Base-by-base conservation (phyloP, 169 alveolate species). In the Plasmodium cynomolgi region DNA sequence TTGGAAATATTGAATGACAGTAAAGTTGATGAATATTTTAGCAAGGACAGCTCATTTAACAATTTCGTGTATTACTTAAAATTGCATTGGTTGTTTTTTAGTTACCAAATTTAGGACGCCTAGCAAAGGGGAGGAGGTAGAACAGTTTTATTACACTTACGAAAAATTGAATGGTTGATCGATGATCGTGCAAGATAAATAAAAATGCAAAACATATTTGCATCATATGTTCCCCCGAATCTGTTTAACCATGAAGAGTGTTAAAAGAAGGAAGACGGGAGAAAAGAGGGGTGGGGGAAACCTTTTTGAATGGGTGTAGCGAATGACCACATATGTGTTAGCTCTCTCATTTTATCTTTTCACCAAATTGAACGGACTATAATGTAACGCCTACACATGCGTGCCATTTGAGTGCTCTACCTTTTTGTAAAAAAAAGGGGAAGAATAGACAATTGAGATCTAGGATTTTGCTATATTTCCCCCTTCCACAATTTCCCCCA, bases 1-100 rank as follows among this genome's bases (percentile, higher is more conserved):
- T 91, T 96, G 50, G 97, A 96, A 82, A 81, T 96, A 39, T 85
- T 96, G 62, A 93, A 94, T 73, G 96, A 95, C 26, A 50, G 71
- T 54, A 86, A 86, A 20, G 50, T 79, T 37, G 39, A 86, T 86
- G 81, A 75, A 79, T 86, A 86, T 86, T 77, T 86, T 56, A 86
- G 44, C 68, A 56, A 75, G 41, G 41, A 79, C 6, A 86, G 39
- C 81, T 86, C 93, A 41, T 86, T 86, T 86, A 75, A 50, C 77
- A 74, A 75, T 71, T 86, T 86, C 81, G 71, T 86, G 17, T 86
- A 86, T 41, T 90, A 90, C 58, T 68, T 90, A 71, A 90, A 90
- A 37, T 44, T 90, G 54, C 94, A 90, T 29, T 90, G 94, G 94
- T 41, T 90, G 73, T 90, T 58, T 73, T 90, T 62, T 50, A 80